Evolutionary conservation across 805 yeast species (phyloP), one percentile per base, ranked within the genome.

Genomic region (Saturnispora quitensis): DNA sequence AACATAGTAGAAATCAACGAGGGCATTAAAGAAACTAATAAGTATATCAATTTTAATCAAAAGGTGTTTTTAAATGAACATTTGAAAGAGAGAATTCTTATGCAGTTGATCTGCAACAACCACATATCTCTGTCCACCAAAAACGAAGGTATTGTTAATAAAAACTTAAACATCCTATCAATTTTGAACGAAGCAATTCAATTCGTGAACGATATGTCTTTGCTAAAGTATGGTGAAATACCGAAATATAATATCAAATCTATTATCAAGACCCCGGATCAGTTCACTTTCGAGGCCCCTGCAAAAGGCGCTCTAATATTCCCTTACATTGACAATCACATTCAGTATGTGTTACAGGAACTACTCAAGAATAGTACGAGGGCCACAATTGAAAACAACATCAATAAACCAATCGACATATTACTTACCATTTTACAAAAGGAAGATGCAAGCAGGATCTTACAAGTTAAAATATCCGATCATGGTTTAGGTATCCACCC

Each of bases 401-500:
- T 74, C 8, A 68, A 40, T n/a, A 56, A 62, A 4, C 84, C 85
- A 9, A 67, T 82, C 2, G 56, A 69, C 12, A 72, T 74, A 0
- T 73, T 83, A 3, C 69, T 81, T 3, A 73, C 78, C 27, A 20
- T 38, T 18, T 61, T 65, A 15, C 17, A 43, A n/a, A 65, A 61
- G 36, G 58, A 61, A 35, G 62, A 65, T 5, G 60, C 61, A 20
- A 56, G 54, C 31, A 64, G 62, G 43, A 55, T 58, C 6, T 70
- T 89, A 52, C 88, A 86, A 55, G 73, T 93, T 5, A 74, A 96
- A 53, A 72, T 91, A 34, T 73, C 95, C 43, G 99, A 91, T 68
- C 76, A 78, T 53, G 99, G 97, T 18, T 88, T 89, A 51, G 99
- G 99, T 3, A 89, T 91, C 28, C 75, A 82, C 5, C 84, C 89